phyloP scores from a whole-genome alignment of 352 stramenopile species.

The Chrysophaeum taylorii region DNA sequence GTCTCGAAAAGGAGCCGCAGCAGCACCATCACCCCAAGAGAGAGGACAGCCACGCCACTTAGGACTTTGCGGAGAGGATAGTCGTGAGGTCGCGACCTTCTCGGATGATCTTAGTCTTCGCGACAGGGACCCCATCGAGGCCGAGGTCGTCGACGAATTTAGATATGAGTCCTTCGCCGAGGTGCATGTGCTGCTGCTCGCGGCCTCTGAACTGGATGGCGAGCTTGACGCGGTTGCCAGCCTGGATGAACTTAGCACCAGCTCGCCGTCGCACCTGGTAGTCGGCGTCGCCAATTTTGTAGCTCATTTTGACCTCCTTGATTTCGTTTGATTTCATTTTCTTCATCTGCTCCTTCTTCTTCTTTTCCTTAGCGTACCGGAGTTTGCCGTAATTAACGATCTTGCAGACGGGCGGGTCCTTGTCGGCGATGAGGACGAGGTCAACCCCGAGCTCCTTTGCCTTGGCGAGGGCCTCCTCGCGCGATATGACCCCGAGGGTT shows the following conservation, averaged over 20 bases:
- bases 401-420: conserved; percentile 57
- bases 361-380: conserved; percentile 58
- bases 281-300: conserved; percentile 68
- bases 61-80: conserved; percentile 37
- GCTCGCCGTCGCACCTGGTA: conserved; percentile 52
- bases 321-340: conserved; percentile 65
- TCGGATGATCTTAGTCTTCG: conserved; percentile 42
- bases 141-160: conserved; percentile 41
- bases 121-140: conserved; percentile 34
- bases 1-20: too few species aligned
- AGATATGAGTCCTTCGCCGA: conserved; percentile 45
- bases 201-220: conserved; percentile 47
- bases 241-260: conserved; percentile 36
- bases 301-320: conserved; percentile 71
- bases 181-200: conserved; percentile 48
- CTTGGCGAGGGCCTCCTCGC: conserved; percentile 50
- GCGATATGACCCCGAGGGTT: conserved; percentile 53
- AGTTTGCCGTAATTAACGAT: conserved; percentile 69
- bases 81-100: conserved; percentile 44
- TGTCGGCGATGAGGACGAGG: conserved; percentile 55
- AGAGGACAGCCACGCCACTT: neutral
- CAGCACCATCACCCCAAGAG: neutral
- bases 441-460: conserved; percentile 54
- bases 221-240: conserved; percentile 51
- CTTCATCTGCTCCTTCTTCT: conserved; percentile 63